Percentiles rank a stretch among this genome's conserved stretches.
phyloP scores from a whole-genome alignment of 345 rosid species.

The Eucalyptus cladocalyx region DNA sequence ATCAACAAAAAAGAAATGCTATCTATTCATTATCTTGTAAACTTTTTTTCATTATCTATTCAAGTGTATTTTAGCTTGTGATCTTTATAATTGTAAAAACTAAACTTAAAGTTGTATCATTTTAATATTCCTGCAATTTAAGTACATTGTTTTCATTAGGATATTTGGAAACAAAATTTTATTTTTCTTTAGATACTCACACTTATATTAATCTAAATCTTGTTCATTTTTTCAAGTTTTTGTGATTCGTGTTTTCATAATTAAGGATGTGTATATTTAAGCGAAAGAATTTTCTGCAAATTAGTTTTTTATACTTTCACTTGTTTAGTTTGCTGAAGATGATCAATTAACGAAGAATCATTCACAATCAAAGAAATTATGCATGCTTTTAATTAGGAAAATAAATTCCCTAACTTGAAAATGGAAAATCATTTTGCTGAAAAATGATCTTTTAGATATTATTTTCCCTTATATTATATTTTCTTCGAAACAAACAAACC shows the following conservation, averaged over 20 bases:
- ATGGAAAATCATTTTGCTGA: neutral
- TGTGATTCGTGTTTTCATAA: neutral
- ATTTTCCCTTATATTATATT: neutral
- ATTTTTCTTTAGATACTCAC: neutral
- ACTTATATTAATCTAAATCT: neutral
- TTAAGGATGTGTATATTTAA: neutral
- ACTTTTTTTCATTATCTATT: neutral
- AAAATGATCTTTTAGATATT: neutral
- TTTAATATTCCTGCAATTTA: neutral
- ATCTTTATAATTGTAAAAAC: neutral
- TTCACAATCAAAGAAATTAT: neutral
- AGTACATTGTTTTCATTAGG: neutral
- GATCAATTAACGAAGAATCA: neutral
- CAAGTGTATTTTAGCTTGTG: neutral
- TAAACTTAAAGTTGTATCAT: neutral
- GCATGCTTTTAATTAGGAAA: neutral
- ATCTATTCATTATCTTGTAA: neutral
- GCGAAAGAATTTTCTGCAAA: neutral
- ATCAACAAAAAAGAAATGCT: neutral
- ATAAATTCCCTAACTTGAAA: neutral
- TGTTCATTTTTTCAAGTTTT: neutral
- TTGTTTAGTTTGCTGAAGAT: neutral
- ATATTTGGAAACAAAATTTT: neutral
- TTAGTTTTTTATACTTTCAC: neutral
- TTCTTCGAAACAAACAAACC: neutral